Conservation (phyloP, 1,284 basidiomycete genomes). For the Anthracocystis panici-leucophaei region DNA sequence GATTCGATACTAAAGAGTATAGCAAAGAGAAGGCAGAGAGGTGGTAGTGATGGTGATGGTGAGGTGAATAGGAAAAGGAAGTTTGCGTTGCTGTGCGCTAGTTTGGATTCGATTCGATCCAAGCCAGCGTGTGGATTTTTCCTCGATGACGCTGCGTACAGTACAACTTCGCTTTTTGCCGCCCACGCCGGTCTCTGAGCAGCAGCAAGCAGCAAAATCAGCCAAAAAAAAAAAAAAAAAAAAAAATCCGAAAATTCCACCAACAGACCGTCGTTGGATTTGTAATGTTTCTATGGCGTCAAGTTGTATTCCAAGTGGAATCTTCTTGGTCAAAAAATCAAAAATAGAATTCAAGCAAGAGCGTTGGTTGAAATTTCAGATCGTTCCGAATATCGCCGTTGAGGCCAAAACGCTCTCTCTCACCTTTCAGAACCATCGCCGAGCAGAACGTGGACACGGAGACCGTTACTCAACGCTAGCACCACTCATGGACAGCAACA, state of each 20-base stretch:
- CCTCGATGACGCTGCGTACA: too few species aligned
- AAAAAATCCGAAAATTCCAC: constrained; percentile 4
- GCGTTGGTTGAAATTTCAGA: background rate
- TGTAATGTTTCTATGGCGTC: background rate
- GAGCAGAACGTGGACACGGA: too few species aligned
- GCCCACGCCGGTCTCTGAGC: too few species aligned
- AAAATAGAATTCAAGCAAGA: background rate
- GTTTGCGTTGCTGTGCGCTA: constrained; percentile 19
- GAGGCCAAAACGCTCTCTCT: too few species aligned
- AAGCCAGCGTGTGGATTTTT: too few species aligned
- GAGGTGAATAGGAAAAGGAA: constrained; percentile 15
- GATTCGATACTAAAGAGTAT: background rate
- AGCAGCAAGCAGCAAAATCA: too few species aligned
- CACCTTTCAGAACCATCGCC: too few species aligned
- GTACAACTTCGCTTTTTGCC: too few species aligned
- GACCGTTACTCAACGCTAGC: too few species aligned
- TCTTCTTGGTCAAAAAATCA: constrained; percentile 1
- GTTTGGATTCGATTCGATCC: too few species aligned
- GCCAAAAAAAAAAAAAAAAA: too few species aligned
- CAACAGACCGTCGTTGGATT: background rate
- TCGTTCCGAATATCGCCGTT: constrained; percentile 42
- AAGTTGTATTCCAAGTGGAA: constrained; percentile 20
- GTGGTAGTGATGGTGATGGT: constrained; percentile 18
- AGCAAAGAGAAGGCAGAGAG: background rate
- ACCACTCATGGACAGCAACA: too few species aligned